These are phyloP conservation scores for Fusarium keratoplasticum DNA, from an alignment of 2,329 filamentous ascomycete species.

Conservation along the genomic window DNA sequence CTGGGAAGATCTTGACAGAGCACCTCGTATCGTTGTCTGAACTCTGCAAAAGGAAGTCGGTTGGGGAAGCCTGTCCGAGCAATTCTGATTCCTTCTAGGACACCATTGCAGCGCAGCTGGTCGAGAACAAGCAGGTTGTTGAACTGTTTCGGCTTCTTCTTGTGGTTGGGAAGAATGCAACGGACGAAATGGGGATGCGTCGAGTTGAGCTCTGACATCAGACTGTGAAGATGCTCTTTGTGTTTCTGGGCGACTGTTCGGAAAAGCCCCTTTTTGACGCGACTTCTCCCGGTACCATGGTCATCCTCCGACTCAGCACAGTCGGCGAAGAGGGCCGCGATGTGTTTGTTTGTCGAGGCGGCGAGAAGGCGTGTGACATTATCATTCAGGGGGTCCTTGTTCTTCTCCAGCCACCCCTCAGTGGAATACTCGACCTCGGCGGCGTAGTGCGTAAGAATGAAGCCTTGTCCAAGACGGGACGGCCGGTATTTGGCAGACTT, in stretches of 20 bases:
- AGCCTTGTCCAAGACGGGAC: conserved; percentile 89
- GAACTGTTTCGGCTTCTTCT: conserved; percentile 94
- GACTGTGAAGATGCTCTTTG: conserved; percentile 96
- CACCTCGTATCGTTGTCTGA: conserved; percentile 95
- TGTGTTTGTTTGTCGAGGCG: conserved; percentile 82
- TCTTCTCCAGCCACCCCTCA: conserved; percentile 96
- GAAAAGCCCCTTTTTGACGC: conserved; percentile 97
- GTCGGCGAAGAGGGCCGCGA: conserved; percentile 87
- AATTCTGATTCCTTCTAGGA: conserved; percentile 97
- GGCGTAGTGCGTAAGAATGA: conserved; percentile 96
- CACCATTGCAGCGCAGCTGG: conserved; percentile 98
- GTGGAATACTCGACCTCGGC: conserved; percentile 98
- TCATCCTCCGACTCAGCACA: conserved; percentile 87
- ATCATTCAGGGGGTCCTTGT: conserved; percentile 98
- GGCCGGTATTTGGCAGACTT: conserved; percentile 94
- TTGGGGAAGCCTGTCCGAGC: conserved; percentile 98
- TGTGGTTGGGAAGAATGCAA: conserved; percentile 98
- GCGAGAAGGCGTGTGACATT: conserved; percentile 92
- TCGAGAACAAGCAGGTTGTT: conserved; percentile 93
- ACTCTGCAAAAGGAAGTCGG: conserved; percentile 89
- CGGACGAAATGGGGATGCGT: conserved; percentile 99
- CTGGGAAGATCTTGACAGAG: conserved; percentile 89
- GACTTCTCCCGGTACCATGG: conserved; percentile 72
- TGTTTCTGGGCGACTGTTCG: conserved; percentile 95
- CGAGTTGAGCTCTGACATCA: conserved; percentile 94